Conservation (phyloP, 208 protist genomes). For the Novymonas esmeraldas region DNA sequence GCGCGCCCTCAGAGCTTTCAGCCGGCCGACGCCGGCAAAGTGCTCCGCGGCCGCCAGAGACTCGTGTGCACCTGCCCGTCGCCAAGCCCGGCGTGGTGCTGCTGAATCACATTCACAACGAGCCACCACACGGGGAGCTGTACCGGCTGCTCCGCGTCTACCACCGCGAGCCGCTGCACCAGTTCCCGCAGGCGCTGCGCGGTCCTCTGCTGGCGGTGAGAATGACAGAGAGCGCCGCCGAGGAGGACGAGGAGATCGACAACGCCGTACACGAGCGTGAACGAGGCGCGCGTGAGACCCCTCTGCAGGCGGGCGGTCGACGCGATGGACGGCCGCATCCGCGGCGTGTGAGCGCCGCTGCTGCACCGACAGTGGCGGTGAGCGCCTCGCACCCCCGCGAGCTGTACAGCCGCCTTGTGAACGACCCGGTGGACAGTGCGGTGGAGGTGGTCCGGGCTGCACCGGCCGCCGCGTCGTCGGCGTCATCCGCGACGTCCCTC, state of each 20-base stretch:
- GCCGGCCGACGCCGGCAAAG: neutral
- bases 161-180: slow-evolving; percentile 14
- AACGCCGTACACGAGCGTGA: neutral
- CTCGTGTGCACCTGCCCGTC: slow-evolving; percentile 5
- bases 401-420: slow-evolving; percentile 14
- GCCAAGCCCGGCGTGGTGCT: slow-evolving; percentile 14
- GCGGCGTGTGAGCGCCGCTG: no score
- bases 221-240: neutral
- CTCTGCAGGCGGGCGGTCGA: no score
- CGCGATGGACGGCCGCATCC: no score
- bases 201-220: slow-evolving; percentile 19
- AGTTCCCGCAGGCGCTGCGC: slow-evolving; percentile 10
- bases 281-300: no score
- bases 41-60: neutral
- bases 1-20: no score
- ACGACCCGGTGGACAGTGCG: slow-evolving; percentile 6
- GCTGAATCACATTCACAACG: slow-evolving; percentile 17
- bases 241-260: neutral
- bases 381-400: slow-evolving; percentile 10
- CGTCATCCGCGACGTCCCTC: neutral
- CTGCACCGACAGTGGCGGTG: slow-evolving; percentile 12
- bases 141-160: slow-evolving; percentile 20
- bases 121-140: slow-evolving; percentile 16
- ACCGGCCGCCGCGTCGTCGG: neutral
- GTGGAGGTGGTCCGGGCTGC: slow-evolving; percentile 8